Conservation (phyloP, 305 asterid genomes). For the Plantago coronopus region DNA sequence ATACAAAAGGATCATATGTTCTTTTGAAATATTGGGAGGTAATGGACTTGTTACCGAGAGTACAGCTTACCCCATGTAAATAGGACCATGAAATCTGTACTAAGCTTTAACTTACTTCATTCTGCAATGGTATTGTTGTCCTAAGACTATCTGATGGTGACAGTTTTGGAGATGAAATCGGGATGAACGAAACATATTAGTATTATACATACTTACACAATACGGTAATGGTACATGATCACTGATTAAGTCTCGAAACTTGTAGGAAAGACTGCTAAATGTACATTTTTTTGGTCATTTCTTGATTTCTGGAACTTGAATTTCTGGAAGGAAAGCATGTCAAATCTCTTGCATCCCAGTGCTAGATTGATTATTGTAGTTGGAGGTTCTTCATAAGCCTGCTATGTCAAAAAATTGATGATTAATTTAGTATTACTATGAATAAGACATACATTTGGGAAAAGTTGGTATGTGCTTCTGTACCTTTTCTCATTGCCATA, state of each 20-base stretch:
- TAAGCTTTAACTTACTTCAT: background rate
- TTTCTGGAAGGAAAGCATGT: constrained; percentile 1
- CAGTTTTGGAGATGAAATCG: background rate
- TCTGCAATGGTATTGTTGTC: background rate
- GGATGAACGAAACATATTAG: background rate
- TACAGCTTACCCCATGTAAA: background rate
- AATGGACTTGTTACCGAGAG: background rate
- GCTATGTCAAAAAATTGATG: constrained; percentile 9
- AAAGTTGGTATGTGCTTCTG: background rate
- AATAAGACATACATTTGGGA: constrained; percentile 2
- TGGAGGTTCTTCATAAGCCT: constrained; percentile 52
- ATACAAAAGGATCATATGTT: background rate
- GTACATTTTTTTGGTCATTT: background rate
- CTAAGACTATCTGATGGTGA: background rate
- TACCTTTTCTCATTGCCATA: constrained; percentile 59
- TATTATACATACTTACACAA: constrained; percentile 16
- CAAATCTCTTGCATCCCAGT: background rate
- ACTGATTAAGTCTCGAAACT: background rate
- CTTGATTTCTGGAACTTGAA: background rate
- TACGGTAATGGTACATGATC: background rate
- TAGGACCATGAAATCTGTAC: background rate
- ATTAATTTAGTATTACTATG: background rate
- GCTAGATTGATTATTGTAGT: constrained; percentile 28
- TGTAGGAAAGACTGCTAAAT: constrained; percentile 1
- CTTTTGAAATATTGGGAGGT: background rate